phyloP scores from a whole-genome alignment of 192 early-diverging fungal species.

The Coemansia sp. region DNA sequence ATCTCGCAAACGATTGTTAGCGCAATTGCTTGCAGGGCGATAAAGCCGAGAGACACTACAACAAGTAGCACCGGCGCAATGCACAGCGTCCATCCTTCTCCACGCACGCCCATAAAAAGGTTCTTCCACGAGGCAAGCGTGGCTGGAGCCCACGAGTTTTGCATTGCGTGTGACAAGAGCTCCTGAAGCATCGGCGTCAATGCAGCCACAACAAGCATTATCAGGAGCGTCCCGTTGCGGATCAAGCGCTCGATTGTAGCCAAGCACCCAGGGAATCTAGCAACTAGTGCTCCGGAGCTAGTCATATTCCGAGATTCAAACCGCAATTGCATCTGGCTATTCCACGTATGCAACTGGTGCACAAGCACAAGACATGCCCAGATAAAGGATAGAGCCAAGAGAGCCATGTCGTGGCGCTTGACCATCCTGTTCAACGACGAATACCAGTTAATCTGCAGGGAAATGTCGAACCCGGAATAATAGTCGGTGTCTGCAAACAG shows the following conservation, averaged over 20 bases:
- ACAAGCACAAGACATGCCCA: constrained; percentile 59
- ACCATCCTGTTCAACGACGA: constrained; percentile 67
- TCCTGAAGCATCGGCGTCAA: constrained; percentile 33
- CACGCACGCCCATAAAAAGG: constrained; percentile 52
- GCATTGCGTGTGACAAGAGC: constrained; percentile 19
- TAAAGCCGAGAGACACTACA: constrained; percentile 41
- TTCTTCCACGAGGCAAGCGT: constrained; percentile 35
- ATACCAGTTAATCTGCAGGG: constrained; percentile 63
- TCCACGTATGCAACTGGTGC: constrained; percentile 46
- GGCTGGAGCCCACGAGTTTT: constrained; percentile 18
- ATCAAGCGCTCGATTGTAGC: constrained; percentile 42
- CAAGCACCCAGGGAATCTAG: constrained; percentile 32
- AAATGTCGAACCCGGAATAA: constrained; percentile 34
- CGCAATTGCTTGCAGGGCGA: constrained; percentile 29
- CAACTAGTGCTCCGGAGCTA: neutral
- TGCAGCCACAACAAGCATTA: constrained; percentile 15
- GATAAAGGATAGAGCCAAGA: constrained; percentile 66
- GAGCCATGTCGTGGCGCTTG: constrained; percentile 69
- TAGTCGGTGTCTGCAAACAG: constrained; percentile 40
- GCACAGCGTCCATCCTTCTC: constrained; percentile 23
- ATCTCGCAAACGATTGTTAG: constrained; percentile 20
- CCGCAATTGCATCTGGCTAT: constrained; percentile 6
- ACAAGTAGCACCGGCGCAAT: constrained; percentile 33
- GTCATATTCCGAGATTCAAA: neutral
- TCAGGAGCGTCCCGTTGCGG: constrained; percentile 33